These are phyloP conservation scores for Malania oleifera DNA, from an alignment of 164 flowering plant species.

Conservation along the genomic window DNA sequence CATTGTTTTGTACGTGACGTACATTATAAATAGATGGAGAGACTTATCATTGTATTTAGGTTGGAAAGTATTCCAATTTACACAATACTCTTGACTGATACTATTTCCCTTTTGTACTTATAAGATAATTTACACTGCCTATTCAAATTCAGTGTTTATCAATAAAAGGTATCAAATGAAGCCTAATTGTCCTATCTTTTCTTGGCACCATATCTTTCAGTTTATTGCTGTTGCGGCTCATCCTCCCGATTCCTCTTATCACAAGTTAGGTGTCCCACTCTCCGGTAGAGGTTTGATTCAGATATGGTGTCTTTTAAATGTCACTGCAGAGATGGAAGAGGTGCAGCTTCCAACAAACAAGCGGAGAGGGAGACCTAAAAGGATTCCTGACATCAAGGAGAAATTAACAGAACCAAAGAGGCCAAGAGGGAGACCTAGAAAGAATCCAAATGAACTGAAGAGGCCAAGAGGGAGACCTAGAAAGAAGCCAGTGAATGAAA, in stretches of 20 bases:
- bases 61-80: no score
- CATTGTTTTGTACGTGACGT: no score
- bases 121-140: no score
- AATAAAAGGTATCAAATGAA: no score
- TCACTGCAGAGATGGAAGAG: constrained; percentile 25
- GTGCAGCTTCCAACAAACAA: constrained; percentile 15
- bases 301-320: constrained; percentile 79
- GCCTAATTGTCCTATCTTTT: not conserved
- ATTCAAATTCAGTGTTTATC: no score
- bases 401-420: constrained; percentile 29
- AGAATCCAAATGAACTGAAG: constrained; percentile 15
- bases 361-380: constrained; percentile 10
- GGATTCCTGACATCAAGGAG: not conserved
- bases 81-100: no score
- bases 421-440: constrained; percentile 66
- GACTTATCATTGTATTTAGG: no score
- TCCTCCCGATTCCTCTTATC: constrained; percentile 90
- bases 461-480: constrained; percentile 25
- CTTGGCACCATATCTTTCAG: constrained; percentile 29
- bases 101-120: no score
- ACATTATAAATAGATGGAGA: no score
- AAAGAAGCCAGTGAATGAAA: constrained; percentile 18
- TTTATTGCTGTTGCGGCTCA: constrained; percentile 95
- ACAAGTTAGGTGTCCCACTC: constrained; percentile 73
- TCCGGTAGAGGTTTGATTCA: constrained; percentile 83